Evolutionary conservation across 2,329 filamentous ascomycete genomes (phyloP).

Genomic region (Talaromyces sp.): DNA sequence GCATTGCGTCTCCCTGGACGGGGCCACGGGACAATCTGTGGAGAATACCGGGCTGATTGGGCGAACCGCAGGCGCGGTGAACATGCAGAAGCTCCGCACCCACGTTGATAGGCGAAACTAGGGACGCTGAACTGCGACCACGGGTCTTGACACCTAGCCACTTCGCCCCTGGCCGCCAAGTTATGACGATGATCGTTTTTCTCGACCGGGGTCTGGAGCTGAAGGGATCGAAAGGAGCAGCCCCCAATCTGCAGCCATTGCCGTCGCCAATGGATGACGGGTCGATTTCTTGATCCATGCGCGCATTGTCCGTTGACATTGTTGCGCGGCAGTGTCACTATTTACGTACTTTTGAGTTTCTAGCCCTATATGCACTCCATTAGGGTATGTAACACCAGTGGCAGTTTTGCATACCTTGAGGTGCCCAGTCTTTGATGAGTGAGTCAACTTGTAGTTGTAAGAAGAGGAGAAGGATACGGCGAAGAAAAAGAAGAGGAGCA

Average conservation of each 20-base stretch:
- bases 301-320: not conserved
- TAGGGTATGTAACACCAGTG: not conserved
- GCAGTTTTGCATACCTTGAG: not conserved
- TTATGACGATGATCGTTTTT: not conserved
- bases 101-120: not conserved
- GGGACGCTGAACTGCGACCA: not conserved
- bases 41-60: not conserved
- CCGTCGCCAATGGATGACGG: not conserved
- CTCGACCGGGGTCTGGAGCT: not conserved
- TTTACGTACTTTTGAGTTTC: not conserved
- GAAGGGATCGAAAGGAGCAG: not conserved
- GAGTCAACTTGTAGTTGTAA: not conserved
- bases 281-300: not conserved
- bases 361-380: not conserved
- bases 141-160: not conserved
- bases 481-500: not conserved
- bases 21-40: conserved; percentile 1
- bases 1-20: not conserved
- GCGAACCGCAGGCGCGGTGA: not conserved
- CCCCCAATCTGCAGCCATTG: not conserved
- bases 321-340: not conserved
- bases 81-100: not conserved
- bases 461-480: not conserved
- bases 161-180: not conserved
- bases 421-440: not conserved